A percentile compares a stretch with the other conserved stretches of the same genome.
Conservation (phyloP, 2,329 filamentous ascomycete species). For the Verticillium klebahnii region DNA sequence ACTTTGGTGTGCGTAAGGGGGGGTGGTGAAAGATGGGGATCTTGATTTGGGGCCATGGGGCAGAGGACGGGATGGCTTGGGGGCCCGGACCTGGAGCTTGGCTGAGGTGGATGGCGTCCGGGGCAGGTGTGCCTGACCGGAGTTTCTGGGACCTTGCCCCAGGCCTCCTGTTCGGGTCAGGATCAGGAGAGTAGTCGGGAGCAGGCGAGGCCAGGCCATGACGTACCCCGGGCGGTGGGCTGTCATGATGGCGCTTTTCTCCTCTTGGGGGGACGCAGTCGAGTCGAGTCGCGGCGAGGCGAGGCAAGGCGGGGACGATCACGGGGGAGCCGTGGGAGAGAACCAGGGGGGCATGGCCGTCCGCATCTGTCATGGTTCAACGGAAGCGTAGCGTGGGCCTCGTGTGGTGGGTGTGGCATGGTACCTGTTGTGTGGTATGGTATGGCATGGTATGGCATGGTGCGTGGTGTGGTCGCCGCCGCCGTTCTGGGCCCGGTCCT, state of each 20-base stretch:
- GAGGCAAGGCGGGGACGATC: neutral
- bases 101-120: neutral
- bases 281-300: neutral
- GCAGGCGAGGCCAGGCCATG: neutral
- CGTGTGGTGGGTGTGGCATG: neutral
- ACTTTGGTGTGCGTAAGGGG: neutral
- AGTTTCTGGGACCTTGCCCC: neutral
- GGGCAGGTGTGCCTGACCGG: neutral
- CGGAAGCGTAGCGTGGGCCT: neutral
- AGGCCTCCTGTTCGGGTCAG: neutral
- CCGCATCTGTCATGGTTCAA: neutral
- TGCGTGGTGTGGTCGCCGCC: neutral
- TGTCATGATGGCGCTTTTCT: neutral
- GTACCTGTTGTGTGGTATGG: too few relatives aligned
- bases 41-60: neutral
- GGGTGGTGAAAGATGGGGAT: neutral
- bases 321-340: neutral
- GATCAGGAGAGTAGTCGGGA: neutral
- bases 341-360: neutral
- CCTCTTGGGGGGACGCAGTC: neutral
- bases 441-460: too few relatives aligned
- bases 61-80: neutral
- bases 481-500: neutral
- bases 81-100: neutral
- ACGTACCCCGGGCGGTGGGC: neutral